Percentiles rank a stretch among this genome's conserved stretches.
Conservation (phyloP, 805 yeast genomes). For the Saturnispora hagleri region DNA sequence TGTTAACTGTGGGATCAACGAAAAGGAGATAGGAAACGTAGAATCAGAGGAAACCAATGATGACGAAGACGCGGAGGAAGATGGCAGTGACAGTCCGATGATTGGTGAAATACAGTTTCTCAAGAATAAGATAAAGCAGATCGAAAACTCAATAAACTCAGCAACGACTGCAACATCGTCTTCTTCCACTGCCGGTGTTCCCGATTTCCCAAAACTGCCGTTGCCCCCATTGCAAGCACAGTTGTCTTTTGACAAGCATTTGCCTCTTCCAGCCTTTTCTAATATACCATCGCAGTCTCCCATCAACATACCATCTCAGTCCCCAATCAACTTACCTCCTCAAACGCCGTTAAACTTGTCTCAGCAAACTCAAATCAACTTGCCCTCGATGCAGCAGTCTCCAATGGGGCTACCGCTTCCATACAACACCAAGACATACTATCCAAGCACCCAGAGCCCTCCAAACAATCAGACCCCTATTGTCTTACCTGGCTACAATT, state of each 20-base stretch:
- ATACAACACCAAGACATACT: neutral
- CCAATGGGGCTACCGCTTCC: neutral
- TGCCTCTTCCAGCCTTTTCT: neutral
- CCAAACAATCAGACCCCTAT: conserved; percentile 7
- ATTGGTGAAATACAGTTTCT: conserved; percentile 28
- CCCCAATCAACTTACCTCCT: neutral
- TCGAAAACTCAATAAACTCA: conserved; percentile 33
- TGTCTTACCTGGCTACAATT: neutral
- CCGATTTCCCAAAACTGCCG: neutral
- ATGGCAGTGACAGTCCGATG: conserved; percentile 7
- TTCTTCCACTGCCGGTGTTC: neutral
- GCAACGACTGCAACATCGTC: neutral
- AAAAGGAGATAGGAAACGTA: neutral
- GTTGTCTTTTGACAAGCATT: neutral
- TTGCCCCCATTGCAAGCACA: neutral
- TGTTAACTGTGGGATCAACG: neutral
- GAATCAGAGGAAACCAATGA: neutral
- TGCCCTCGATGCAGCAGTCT: neutral
- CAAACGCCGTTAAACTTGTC: neutral
- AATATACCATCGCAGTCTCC: neutral
- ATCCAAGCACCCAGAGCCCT: neutral
- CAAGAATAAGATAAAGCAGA: conserved; percentile 35
- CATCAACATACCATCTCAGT: neutral
- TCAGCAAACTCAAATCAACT: neutral
- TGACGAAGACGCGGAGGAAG: neutral